Conservation (phyloP, 75 land plant species). For the Cunninghamia lanceolata region DNA sequence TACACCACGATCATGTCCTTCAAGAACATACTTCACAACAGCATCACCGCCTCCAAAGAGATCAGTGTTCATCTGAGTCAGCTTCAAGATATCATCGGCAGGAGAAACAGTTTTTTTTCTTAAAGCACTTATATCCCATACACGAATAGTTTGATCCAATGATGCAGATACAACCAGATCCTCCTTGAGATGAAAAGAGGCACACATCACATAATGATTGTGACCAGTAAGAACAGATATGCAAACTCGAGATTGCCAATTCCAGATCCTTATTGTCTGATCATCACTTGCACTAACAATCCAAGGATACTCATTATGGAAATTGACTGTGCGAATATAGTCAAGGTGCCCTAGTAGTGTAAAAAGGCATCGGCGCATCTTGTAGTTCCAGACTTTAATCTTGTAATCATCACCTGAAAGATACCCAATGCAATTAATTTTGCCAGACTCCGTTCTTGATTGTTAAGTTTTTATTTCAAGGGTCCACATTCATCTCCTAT, state of each 20-base stretch:
- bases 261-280: constrained; percentile 83
- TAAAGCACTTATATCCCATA: constrained; percentile 71
- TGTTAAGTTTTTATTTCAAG: not conserved
- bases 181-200: constrained; percentile 77
- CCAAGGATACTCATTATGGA: constrained; percentile 80
- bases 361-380: constrained; percentile 62
- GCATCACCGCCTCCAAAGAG: constrained; percentile 82
- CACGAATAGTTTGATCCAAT: constrained; percentile 63
- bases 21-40: constrained; percentile 60
- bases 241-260: constrained; percentile 80
- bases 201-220: constrained; percentile 88
- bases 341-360: constrained; percentile 75
- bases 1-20: constrained; percentile 61
- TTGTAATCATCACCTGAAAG: constrained; percentile 75
- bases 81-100: constrained; percentile 61
- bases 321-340: constrained; percentile 75
- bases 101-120: constrained; percentile 71
- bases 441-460: not conserved
- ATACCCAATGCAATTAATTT: not conserved
- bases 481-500: not conserved
- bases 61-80: constrained; percentile 71
- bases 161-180: constrained; percentile 69
- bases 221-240: constrained; percentile 76
- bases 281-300: constrained; percentile 89
- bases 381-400: constrained; percentile 80